A percentile compares a stretch with the other conserved stretches of the same genome.
phyloP scores from a whole-genome alignment of 2,329 filamentous ascomycete genomes.

The Aulographum hederae region DNA sequence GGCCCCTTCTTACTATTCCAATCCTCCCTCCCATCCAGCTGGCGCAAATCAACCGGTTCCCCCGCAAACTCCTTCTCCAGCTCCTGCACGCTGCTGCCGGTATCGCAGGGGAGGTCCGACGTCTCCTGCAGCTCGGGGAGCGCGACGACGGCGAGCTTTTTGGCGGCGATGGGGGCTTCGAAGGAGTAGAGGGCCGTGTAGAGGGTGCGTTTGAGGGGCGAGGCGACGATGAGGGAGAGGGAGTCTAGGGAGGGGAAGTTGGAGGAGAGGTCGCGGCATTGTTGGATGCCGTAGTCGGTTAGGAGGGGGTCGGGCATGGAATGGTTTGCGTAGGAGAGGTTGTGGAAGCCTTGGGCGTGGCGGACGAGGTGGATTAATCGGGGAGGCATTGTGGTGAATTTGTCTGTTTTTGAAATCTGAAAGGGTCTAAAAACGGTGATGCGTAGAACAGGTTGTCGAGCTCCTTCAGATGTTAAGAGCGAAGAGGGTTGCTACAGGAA shows the following conservation, averaged over 20 bases:
- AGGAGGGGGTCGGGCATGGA: constrained; percentile 58
- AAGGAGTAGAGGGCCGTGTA: constrained; percentile 61
- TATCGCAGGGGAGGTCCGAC: constrained; percentile 56
- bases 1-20: constrained; percentile 52
- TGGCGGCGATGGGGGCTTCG: constrained; percentile 29
- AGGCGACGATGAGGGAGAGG: constrained; percentile 56
- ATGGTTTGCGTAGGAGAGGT: constrained; percentile 53
- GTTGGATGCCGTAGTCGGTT: constrained; percentile 55
- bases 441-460: too few relatives aligned
- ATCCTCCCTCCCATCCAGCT: constrained; percentile 32
- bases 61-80: constrained; percentile 43
- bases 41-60: constrained; percentile 42
- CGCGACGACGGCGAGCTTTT: constrained; percentile 32
- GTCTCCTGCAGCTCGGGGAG: constrained; percentile 68
- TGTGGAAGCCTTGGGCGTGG: constrained; percentile 63
- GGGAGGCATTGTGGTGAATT: too few relatives aligned
- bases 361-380: constrained; percentile 56
- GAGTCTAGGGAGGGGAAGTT: constrained; percentile 42
- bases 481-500: too few relatives aligned
- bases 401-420: too few relatives aligned
- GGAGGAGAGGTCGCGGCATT: constrained; percentile 47
- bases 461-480: too few relatives aligned
- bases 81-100: constrained; percentile 38
- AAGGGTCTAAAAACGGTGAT: too few relatives aligned
- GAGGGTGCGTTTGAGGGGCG: constrained; percentile 64